Evolutionary conservation across 2,329 filamentous ascomycete species (phyloP), one percentile per base, ranked within the genome.

Genomic region (Orbilia oligospora): DNA sequence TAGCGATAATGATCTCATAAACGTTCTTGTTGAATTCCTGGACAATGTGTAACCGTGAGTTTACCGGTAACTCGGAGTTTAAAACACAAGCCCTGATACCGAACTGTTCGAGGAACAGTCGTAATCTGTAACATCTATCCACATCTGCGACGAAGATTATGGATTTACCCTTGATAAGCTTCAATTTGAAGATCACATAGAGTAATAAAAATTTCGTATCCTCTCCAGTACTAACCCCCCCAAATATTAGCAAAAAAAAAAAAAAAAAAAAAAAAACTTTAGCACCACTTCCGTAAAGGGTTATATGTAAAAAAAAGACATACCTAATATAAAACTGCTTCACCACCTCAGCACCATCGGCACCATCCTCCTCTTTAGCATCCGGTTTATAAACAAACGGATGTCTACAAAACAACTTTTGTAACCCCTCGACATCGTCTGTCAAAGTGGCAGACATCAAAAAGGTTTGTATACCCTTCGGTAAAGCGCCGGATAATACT

Each of bases 1-100:
- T 94, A 0, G 96, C 96, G 82, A 99, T 97, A 81, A 99, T 94
- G 80, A 98, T 97, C 82, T 99, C 95, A 87, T 99, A 99, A 5
- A 98, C 91, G 67, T 93, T 93, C 85, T 93, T 92, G 86, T 98
- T 99, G 86, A 99, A 99, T 84, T 98, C 94, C 82, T 98, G 92
- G 1, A 99, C 95, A 1, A 97, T 94, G 83, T 99, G 95, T 46
- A 97, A 90, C 76, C 96, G 89, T 0, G 93, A 96, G 83, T 97
- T 97, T 81, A 98, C 91, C 0, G 96, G 96, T 41, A 99, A 86
- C 83, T 99, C 95, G 0, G 93, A 96, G 85, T 99, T 99, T 48
- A 99, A 86, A 30, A 97, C 93, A 84, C 93, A 97, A 82, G 93
- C 95, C 83, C 93, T 92, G 83, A 97, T 95, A 56, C 94, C 94